Base-by-base conservation (phyloP, 2,329 filamentous ascomycete genomes). In the Diplodia sapinea region DNA sequence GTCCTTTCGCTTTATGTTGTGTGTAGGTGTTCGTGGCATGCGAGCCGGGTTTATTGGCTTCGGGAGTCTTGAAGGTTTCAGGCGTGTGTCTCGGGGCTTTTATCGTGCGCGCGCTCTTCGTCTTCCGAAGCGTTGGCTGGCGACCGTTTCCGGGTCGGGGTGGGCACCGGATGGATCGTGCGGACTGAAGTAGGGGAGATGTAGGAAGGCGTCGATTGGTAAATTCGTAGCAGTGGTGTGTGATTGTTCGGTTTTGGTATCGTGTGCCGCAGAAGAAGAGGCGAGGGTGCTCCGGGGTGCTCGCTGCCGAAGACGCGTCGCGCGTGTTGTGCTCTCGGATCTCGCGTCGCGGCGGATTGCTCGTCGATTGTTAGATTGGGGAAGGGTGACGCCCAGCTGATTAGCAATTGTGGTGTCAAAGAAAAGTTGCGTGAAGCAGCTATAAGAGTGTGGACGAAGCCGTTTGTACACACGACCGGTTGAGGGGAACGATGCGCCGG, bases 391-490 rank as follows among this genome's bases (percentile, higher is more conserved):
- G 43, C 43, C n/a, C n/a, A 8, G 3, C 17, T 11, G 17, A 47
- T 4, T 47, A 47, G 17, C 1, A 47, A 1, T 47, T 20, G 1
- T 47, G n/a, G 43, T 20, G 43, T n/a, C 8, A 47, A n/a, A 47
- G 43, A 11, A 20, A 47, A 9, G 43, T 47, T 8, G 17, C 43
- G 43, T 20, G 43, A 47, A 47, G 9, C 9, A 20, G 11, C 8
- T 11, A 3, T 5, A 47, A 20, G 9, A 8, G 47, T 17, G 20
- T n/a, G 17, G 36, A 26, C 31, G 43, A 15, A 7, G 7, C 50
- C n/a, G 59, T 12, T 26, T 38, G 59, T 63, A 20, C 12, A 49
- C 57, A 61, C 15, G 9, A 13, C n/a, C 15, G 43, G 57, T 50
- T 62, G 43, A 36, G 29, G 47, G 29, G 43, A 51, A 38, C 29